Evolutionary conservation across 257 asterid species (phyloP), one percentile per base, ranked within the genome.

Genomic region (Solanum etuberosum): DNA sequence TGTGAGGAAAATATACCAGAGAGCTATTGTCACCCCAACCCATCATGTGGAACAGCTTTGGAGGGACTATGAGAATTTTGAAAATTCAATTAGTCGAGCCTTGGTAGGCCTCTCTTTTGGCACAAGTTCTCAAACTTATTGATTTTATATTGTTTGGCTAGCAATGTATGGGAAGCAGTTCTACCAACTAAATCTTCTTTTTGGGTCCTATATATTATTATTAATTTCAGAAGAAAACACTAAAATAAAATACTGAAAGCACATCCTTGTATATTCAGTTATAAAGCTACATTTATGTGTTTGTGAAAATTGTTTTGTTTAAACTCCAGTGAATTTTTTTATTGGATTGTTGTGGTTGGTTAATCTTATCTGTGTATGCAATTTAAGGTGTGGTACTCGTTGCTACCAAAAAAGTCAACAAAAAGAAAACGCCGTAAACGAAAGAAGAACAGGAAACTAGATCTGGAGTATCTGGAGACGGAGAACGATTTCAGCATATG

Each of bases 11-110:
- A 93, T 92, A 48, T 97, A 96, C 88, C 99, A 97, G 89, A 94
- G 94, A 91, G 99, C 98, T 71, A 93, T 97, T 88, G 92, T 97
- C 73, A 94, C 97, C 90, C 99, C 99, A 37, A 94, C 96, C 61
- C 97, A 94, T 90, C 97, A 92, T 61, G 93, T 95, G 82, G 99
- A 96, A 94, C 99, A 97, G 87, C 96, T 97, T 85, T 97, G 99
- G 99, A 95, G 98, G 91, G 99, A 97, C 88, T 97, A 97, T 72
- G 99, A 96, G 92, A 96, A 88, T 93, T 97, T 97, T 92, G 99
- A 97, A 89, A 97, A 96, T 90, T 90, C 99, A 38, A 97, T 96
- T 87, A 94, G 97, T 93, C 99, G 99, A 83, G 92, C 99, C 70
- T 91, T 96, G 99, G 99, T 97, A 94, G 72, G 83, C 38, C 46